A percentile compares a stretch with the other conserved stretches of the same genome.
Evolutionary conservation across 1,284 basidiomycete genomes (phyloP).

Genomic region (Austroboletus novae-zelandiae): DNA sequence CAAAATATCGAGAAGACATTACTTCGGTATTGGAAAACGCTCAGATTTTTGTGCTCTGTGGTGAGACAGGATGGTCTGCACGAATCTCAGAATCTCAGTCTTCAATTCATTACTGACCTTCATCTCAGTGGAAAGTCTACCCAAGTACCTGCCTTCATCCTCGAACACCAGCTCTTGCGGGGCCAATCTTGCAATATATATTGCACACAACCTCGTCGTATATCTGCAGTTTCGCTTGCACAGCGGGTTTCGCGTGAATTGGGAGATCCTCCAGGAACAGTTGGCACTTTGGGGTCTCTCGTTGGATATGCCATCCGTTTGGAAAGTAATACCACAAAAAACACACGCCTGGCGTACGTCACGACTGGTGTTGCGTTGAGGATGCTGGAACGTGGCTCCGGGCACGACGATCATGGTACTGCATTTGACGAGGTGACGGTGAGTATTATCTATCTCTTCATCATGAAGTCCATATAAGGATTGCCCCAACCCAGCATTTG

Average conservation of each 20-base stretch:
- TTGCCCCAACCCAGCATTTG: constrained; percentile 35
- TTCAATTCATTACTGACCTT: constrained; percentile 12
- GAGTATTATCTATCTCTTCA: constrained; percentile 21
- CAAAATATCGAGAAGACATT: constrained; percentile 78
- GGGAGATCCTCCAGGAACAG: constrained; percentile 80
- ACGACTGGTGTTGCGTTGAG: constrained; percentile 96
- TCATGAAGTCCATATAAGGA: background rate
- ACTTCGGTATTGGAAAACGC: constrained; percentile 70
- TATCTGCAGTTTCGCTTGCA: constrained; percentile 96
- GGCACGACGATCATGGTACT: constrained; percentile 62
- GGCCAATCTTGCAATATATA: constrained; percentile 90
- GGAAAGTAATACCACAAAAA: constrained; percentile 83
- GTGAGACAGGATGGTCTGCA: constrained; percentile 91
- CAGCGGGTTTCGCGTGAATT: constrained; percentile 94
- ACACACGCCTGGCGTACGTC: constrained; percentile 81
- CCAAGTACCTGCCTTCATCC: constrained; percentile 92
- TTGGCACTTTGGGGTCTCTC: constrained; percentile 78
- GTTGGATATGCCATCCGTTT: constrained; percentile 96
- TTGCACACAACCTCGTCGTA: constrained; percentile 95
- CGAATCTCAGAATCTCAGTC: background rate
- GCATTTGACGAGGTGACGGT: constrained; percentile 95
- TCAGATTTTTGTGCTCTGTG: constrained; percentile 91
- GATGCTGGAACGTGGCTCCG: constrained; percentile 87
- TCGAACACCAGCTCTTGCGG: constrained; percentile 85
- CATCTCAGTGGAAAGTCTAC: constrained; percentile 89